A percentile compares a stretch with the other conserved stretches of the same genome.
Evolutionary conservation across 768 basidiomycete species (phyloP).

Genomic region (Naganishia kalamii): DNA sequence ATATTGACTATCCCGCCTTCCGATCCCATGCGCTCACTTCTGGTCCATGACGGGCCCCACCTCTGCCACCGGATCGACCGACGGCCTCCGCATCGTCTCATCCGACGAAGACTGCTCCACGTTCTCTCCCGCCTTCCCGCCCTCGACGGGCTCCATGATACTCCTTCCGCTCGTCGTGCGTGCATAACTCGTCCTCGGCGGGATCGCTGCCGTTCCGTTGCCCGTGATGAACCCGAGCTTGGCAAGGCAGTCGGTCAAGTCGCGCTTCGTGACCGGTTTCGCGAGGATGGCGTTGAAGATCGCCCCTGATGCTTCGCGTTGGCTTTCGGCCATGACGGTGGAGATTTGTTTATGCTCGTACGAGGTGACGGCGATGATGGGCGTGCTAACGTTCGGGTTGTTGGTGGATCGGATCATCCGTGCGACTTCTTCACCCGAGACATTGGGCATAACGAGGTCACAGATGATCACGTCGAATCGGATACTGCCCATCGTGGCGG

Average conservation of each 20-base stretch:
- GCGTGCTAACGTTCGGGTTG: slow-evolving; percentile 87
- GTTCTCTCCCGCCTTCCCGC: background rate
- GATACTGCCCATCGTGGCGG: slow-evolving; percentile 94
- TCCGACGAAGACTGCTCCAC: background rate
- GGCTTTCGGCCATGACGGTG: slow-evolving; percentile 16
- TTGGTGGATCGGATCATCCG: slow-evolving; percentile 95
- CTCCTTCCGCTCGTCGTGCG: slow-evolving; percentile 1
- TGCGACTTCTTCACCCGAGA: slow-evolving; percentile 93
- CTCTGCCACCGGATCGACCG: background rate
- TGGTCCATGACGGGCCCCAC: background rate
- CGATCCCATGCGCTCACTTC: too few relatives aligned
- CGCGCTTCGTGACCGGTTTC: slow-evolving; percentile 84
- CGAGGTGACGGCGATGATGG: slow-evolving; percentile 53
- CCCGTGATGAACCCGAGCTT: slow-evolving; percentile 64
- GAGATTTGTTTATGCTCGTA: slow-evolving; percentile 39
- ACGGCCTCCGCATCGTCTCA: background rate
- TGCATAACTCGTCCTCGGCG: background rate
- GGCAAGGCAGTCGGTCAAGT: slow-evolving; percentile 70
- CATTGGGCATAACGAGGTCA: slow-evolving; percentile 92
- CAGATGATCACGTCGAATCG: slow-evolving; percentile 94
- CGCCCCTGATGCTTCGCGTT: slow-evolving; percentile 29
- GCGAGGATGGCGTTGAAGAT: slow-evolving; percentile 55
- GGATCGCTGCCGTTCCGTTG: background rate
- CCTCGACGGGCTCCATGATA: background rate
- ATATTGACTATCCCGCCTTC: too few relatives aligned